Conservation (phyloP, 176 grass and related monocot species). For the Puya raimondii region DNA sequence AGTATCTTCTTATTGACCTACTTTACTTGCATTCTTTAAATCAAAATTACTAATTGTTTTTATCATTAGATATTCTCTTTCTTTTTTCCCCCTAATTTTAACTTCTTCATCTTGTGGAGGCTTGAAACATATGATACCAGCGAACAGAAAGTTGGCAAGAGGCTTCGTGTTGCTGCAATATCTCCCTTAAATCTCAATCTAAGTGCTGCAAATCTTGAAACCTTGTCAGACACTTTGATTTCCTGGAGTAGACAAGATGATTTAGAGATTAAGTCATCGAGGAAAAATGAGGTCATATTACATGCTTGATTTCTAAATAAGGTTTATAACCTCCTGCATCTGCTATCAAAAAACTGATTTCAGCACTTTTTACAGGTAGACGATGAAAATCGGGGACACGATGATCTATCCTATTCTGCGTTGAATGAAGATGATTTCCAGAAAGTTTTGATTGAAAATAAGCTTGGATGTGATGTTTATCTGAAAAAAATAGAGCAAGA, state of each 20-base stretch:
- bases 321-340: neutral
- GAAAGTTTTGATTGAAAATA: constrained; percentile 82
- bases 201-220: constrained; percentile 83
- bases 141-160: constrained; percentile 75
- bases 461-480: constrained; percentile 92
- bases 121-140: constrained; percentile 86
- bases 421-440: constrained; percentile 90
- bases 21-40: neutral
- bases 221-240: constrained; percentile 75
- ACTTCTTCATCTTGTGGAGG: constrained; percentile 29
- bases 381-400: constrained; percentile 30
- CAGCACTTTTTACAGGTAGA: constrained; percentile 33
- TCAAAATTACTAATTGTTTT: neutral
- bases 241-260: constrained; percentile 87
- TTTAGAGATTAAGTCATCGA: constrained; percentile 60
- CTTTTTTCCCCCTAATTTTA: neutral
- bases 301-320: constrained; percentile 7
- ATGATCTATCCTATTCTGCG: constrained; percentile 48
- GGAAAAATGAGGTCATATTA: constrained; percentile 47
- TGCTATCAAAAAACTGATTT: constrained; percentile 3
- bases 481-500: constrained; percentile 61
- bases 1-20: constrained; percentile 35
- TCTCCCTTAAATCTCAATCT: constrained; percentile 71
- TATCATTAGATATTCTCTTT: constrained; percentile 6
- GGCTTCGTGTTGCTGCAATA: constrained; percentile 74